phyloP scores from a whole-genome alignment of 345 rosid species.

The Tarenaya hassleriana region DNA sequence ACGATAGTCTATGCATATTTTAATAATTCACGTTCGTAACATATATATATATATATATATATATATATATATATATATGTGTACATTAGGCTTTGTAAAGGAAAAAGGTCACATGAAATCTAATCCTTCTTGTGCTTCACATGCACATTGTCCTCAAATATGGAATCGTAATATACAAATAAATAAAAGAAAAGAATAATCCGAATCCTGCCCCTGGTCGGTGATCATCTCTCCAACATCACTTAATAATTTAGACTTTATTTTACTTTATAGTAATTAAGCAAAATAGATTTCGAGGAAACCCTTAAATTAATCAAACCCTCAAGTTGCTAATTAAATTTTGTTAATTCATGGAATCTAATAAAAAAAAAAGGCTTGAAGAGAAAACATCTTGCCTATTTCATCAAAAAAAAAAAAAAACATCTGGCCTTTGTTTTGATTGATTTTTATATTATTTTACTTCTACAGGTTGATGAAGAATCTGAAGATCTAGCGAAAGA shows the following conservation, averaged over 20 bases:
- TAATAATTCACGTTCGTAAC: slow-evolving; percentile 13
- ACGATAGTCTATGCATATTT: slow-evolving; percentile 13
- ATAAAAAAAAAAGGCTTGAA: slow-evolving; percentile 23
- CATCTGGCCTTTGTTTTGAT: background rate
- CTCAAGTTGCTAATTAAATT: slow-evolving; percentile 22
- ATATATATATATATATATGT: slow-evolving; percentile 12
- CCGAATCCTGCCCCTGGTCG: slow-evolving; percentile 26
- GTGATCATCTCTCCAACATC: slow-evolving; percentile 12
- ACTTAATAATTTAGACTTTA: background rate
- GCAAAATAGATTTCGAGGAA: slow-evolving; percentile 14
- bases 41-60: background rate
- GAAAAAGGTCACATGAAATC: slow-evolving; percentile 48
- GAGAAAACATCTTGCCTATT: background rate
- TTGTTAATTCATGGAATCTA: slow-evolving; percentile 27
- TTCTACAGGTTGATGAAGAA: slow-evolving; percentile 56
- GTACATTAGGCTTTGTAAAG: slow-evolving; percentile 20
- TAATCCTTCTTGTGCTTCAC: slow-evolving; percentile 48
- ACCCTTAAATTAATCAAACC: slow-evolving; percentile 21
- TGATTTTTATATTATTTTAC: slow-evolving; percentile 16
- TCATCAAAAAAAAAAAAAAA: no score
- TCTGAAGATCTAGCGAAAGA: slow-evolving; percentile 45
- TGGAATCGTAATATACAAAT: slow-evolving; percentile 21
- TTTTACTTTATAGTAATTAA: slow-evolving; percentile 20
- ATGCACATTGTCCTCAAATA: slow-evolving; percentile 39
- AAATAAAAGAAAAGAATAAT: slow-evolving; percentile 14